These are phyloP conservation scores for Cladochytrium replicatum DNA, from an alignment of 192 early-diverging fungal genomes.

Conservation along the genomic window DNA sequence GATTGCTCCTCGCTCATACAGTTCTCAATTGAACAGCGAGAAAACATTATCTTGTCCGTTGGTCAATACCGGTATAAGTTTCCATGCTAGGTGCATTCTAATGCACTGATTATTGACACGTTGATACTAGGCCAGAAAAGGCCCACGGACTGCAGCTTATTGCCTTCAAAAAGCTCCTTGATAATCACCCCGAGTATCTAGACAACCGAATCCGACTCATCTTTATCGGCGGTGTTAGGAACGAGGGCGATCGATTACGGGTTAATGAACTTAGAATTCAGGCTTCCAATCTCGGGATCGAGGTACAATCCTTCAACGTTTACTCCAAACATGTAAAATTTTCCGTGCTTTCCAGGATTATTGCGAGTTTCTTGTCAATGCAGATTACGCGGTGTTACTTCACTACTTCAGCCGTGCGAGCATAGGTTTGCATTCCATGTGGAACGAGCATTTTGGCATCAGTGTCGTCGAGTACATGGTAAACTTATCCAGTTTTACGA, in stretches of 20 bases:
- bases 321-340: background rate
- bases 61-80: slow-evolving; percentile 72
- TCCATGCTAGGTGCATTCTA: background rate
- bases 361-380: slow-evolving; percentile 76
- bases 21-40: slow-evolving; percentile 44
- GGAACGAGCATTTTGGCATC: slow-evolving; percentile 98
- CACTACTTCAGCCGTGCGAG: slow-evolving; percentile 47
- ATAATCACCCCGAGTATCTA: slow-evolving; percentile 43
- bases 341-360: slow-evolving; percentile 43
- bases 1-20: slow-evolving; percentile 57
- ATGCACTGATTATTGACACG: slow-evolving; percentile 3
- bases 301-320: slow-evolving; percentile 24
- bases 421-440: slow-evolving; percentile 93
- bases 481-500: slow-evolving; percentile 4
- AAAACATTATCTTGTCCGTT: slow-evolving; percentile 66
- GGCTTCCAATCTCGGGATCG: slow-evolving; percentile 40
- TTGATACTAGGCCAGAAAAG: slow-evolving; percentile 90
- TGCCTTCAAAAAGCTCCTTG: slow-evolving; percentile 56
- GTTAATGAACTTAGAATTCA: slow-evolving; percentile 48
- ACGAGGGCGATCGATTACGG: slow-evolving; percentile 62
- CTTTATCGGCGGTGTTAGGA: slow-evolving; percentile 77
- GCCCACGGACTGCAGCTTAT: slow-evolving; percentile 76
- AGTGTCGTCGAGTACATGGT: slow-evolving; percentile 97
- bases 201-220: slow-evolving; percentile 41
- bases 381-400: slow-evolving; percentile 56